These are phyloP conservation scores for Curvularia lunata DNA, from an alignment of 2,329 filamentous ascomycete species.

Conservation along the genomic window DNA sequence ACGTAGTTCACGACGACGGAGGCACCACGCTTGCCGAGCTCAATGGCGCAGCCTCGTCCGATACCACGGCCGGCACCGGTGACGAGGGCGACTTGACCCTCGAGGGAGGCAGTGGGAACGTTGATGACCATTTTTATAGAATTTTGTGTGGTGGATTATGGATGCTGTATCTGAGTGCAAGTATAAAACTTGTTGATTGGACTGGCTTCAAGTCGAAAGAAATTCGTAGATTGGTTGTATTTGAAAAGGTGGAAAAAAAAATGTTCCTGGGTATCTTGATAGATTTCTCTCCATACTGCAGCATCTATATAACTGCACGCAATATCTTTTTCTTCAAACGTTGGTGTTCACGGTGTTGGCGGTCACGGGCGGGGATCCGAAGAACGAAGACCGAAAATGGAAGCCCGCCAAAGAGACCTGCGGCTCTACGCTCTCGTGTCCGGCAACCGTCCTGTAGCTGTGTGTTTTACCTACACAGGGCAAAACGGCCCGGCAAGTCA, in stretches of 20 bases:
- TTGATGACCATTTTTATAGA: constrained; percentile 47
- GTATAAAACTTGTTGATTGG: not conserved
- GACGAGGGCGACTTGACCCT: constrained; percentile 64
- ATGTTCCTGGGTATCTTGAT: constrained; percentile 17
- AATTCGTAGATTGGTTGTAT: not conserved
- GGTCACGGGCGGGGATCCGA: constrained; percentile 35
- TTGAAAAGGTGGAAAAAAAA: not conserved
- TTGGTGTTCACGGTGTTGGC: constrained; percentile 16
- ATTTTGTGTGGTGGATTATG: constrained; percentile 23
- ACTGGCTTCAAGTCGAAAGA: constrained; percentile 2
- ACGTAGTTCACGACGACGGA: constrained; percentile 71
- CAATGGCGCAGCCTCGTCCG: constrained; percentile 69
- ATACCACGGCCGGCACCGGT: constrained; percentile 71
- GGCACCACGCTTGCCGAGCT: constrained; percentile 69
- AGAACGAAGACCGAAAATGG: constrained; percentile 33
- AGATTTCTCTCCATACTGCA: not conserved
- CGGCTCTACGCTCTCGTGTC: constrained; percentile 32
- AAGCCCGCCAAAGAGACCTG: constrained; percentile 20
- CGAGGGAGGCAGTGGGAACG: constrained; percentile 58
- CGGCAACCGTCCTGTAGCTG: constrained; percentile 17
- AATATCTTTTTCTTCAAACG: constrained; percentile 21
- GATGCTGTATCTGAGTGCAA: not conserved
- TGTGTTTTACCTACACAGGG: constrained; percentile 18
- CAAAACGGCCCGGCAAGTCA: constrained; percentile 19
- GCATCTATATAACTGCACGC: constrained; percentile 19